These are phyloP conservation scores for Heliosperma pusillum DNA, from an alignment of 148 eudicot genomes.

Conservation along the genomic window DNA sequence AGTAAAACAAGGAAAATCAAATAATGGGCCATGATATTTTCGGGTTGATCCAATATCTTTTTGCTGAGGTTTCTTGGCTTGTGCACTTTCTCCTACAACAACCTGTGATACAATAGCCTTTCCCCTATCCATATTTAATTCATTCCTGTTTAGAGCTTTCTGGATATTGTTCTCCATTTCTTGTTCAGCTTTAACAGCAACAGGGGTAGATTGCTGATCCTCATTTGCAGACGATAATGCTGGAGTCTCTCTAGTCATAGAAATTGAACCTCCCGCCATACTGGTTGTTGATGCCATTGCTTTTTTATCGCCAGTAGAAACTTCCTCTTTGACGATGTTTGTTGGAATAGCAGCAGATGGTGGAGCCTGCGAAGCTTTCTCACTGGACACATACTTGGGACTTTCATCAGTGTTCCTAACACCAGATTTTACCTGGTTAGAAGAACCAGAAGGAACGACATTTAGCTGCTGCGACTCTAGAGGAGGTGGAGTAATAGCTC, in stretches of 20 bases:
- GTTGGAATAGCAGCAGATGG: constrained; percentile 33
- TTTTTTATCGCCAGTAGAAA: constrained; percentile 46
- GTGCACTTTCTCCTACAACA: constrained; percentile 50
- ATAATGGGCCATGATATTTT: constrained; percentile 96
- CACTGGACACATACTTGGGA: constrained; percentile 41
- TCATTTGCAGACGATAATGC: constrained; percentile 53
- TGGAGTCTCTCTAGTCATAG: constrained; percentile 46
- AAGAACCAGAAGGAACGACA: constrained; percentile 40
- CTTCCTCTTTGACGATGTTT: constrained; percentile 46
- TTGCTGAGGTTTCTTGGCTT: constrained; percentile 60
- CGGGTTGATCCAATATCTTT: constrained; percentile 62
- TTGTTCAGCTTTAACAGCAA: constrained; percentile 54
- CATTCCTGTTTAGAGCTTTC: constrained; percentile 45
- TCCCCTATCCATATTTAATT: constrained; percentile 50
- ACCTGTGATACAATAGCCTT: constrained; percentile 54
- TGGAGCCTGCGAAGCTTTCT: constrained; percentile 44
- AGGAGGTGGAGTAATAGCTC: constrained; percentile 80
- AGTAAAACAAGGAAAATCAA: constrained; percentile 95
- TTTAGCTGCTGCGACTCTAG: constrained; percentile 68
- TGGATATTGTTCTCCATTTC: constrained; percentile 50
- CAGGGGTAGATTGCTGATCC: constrained; percentile 35
- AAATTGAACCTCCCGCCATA: constrained; percentile 32
- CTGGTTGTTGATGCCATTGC: constrained; percentile 31
- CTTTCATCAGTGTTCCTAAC: constrained; percentile 46
- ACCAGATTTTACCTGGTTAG: constrained; percentile 47